Conservation (phyloP, 1,284 basidiomycete genomes). For the Porogramme epimiltina region DNA sequence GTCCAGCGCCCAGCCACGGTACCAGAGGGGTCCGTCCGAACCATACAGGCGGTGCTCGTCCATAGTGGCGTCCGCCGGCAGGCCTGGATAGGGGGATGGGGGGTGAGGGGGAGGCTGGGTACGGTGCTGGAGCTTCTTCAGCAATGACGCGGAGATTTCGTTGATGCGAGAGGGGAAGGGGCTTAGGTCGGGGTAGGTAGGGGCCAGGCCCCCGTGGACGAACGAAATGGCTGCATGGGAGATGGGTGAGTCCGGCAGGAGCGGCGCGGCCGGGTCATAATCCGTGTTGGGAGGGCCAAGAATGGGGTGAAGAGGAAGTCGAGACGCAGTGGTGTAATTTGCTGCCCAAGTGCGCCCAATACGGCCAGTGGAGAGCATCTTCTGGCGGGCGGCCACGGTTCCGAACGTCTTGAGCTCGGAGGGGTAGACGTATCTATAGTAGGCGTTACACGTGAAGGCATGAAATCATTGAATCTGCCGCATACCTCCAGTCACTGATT, state of each 20-base stretch:
- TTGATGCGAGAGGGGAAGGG: constrained; percentile 87
- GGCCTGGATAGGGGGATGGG: constrained; percentile 74
- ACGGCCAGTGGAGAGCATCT: constrained; percentile 72
- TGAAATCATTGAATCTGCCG: neutral
- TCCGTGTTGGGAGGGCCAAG: constrained; percentile 74
- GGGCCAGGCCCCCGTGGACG: constrained; percentile 85
- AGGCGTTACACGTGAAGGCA: neutral
- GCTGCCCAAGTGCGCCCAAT: constrained; percentile 83
- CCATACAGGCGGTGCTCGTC: constrained; percentile 77
- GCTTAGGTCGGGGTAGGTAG: constrained; percentile 67
- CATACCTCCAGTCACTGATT: constrained; percentile 86
- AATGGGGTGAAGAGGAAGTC: constrained; percentile 75
- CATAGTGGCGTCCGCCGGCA: constrained; percentile 65
- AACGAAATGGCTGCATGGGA: constrained; percentile 82
- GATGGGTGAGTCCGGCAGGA: constrained; percentile 42
- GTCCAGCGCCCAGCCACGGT: constrained; percentile 84
- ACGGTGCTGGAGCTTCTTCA: constrained; percentile 63
- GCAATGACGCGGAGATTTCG: constrained; percentile 62
- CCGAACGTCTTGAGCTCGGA: constrained; percentile 84
- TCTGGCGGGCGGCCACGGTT: constrained; percentile 66
- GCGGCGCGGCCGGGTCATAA: constrained; percentile 44
- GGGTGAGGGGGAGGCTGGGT: constrained; percentile 77
- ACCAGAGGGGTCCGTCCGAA: constrained; percentile 85
- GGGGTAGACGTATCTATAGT: constrained; percentile 74
- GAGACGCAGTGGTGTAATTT: constrained; percentile 85